Percentiles rank a stretch among this genome's conserved stretches.
Evolutionary conservation across 1,139 yeast species (phyloP).

Genomic region (Debaryomyces udenii): DNA sequence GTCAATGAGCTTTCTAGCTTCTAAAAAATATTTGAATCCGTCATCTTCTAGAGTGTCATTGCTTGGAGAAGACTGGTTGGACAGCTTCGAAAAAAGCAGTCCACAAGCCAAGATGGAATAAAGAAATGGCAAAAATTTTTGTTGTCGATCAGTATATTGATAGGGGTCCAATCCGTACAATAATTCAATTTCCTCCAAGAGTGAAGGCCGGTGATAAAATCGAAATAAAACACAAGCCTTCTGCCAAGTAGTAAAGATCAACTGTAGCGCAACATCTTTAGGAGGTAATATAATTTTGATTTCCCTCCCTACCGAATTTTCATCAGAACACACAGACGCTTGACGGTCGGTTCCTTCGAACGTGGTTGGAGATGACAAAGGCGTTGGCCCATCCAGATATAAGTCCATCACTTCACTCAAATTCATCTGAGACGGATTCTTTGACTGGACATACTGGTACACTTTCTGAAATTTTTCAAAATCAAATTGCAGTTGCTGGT

Average conservation of each 20-base stretch:
- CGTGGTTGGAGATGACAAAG: slow-evolving; percentile 16
- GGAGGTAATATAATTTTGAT: slow-evolving; percentile 76
- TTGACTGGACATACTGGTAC: slow-evolving; percentile 25
- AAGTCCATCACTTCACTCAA: slow-evolving; percentile 29
- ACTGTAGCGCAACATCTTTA: slow-evolving; percentile 67
- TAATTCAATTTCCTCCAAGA: slow-evolving; percentile 56
- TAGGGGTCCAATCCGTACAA: slow-evolving; percentile 65
- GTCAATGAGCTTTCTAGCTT: slow-evolving; percentile 78
- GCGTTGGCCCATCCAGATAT: slow-evolving; percentile 27
- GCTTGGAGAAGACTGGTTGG: slow-evolving; percentile 27
- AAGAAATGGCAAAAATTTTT: slow-evolving; percentile 74
- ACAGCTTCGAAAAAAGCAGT: slow-evolving; percentile 62
- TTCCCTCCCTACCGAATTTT: slow-evolving; percentile 33
- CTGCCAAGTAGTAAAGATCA: slow-evolving; percentile 80
- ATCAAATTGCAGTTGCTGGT: slow-evolving; percentile 33
- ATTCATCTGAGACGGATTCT: slow-evolving; percentile 19
- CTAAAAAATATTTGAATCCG: slow-evolving; percentile 81
- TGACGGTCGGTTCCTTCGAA: slow-evolving; percentile 12
- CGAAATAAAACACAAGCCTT: slow-evolving; percentile 84
- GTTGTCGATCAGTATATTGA: slow-evolving; percentile 72
- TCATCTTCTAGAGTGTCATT: slow-evolving; percentile 66
- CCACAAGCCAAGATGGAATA: slow-evolving; percentile 65
- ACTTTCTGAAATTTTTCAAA: slow-evolving; percentile 36
- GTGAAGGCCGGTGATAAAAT: slow-evolving; percentile 83
- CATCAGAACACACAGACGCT: slow-evolving; percentile 27